Conservation (phyloP, 1,139 yeast species). For the Pichia sp. region DNA sequence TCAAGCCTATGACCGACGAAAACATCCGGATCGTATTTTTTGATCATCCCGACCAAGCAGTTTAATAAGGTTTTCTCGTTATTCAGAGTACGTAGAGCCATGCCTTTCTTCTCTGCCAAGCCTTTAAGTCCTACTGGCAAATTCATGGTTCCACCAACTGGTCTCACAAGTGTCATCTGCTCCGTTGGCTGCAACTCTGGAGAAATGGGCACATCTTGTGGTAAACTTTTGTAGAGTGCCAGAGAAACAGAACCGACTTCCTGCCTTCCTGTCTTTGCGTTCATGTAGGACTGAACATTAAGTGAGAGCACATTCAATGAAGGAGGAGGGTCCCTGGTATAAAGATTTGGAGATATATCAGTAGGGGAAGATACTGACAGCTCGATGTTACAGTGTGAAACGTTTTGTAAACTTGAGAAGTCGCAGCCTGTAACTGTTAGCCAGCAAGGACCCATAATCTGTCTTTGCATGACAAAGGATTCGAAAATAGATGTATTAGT, state of each 20-base stretch:
- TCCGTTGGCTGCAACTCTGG: conserved; percentile 53
- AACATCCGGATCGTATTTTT: conserved; percentile 81
- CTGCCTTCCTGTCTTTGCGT: conserved; percentile 66
- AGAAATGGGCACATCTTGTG: conserved; percentile 69
- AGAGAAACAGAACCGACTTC: conserved; percentile 82
- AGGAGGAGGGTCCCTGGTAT: conserved; percentile 47
- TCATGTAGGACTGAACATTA: conserved; percentile 76
- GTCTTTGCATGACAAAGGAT: conserved; percentile 74
- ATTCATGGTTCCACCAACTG: conserved; percentile 50
- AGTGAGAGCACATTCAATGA: conserved; percentile 70
- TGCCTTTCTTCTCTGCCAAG: conserved; percentile 48
- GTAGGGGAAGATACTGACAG: conserved; percentile 53
- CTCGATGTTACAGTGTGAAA: conserved; percentile 81
- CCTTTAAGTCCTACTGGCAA: conserved; percentile 73
- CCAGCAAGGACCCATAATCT: conserved; percentile 99
- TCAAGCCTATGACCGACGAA: conserved; percentile 85
- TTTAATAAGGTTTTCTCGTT: conserved; percentile 72
- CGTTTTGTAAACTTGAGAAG: conserved; percentile 54
- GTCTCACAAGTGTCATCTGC: conserved; percentile 68
- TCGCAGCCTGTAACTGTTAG: conserved; percentile 63
- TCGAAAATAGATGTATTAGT: conserved; percentile 72
- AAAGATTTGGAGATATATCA: conserved; percentile 43
- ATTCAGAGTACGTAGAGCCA: conserved; percentile 54
- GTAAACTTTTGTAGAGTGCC: conserved; percentile 60
- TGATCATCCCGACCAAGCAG: conserved; percentile 68